These are phyloP conservation scores for Hericium coralloides DNA, from an alignment of 768 basidiomycete genomes.

Conservation along the genomic window DNA sequence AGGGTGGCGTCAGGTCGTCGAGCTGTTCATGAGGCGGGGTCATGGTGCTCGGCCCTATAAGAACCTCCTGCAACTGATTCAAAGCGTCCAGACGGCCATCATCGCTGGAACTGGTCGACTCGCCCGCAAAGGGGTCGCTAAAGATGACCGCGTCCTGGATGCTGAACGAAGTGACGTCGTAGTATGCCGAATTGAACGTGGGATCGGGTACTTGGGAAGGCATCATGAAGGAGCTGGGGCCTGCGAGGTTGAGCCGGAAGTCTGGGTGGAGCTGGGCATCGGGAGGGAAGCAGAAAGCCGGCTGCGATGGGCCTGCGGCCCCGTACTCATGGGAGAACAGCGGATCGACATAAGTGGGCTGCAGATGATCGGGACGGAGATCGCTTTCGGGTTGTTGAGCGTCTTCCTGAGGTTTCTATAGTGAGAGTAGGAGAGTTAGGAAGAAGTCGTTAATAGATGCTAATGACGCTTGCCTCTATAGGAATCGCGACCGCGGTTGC, in stretches of 20 bases:
- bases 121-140: background rate
- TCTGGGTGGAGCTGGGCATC: background rate
- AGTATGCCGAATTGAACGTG: background rate
- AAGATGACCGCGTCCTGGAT: background rate
- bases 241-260: background rate
- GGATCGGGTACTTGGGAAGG: background rate
- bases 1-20: no score
- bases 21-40: no score
- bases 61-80: background rate
- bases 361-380: background rate
- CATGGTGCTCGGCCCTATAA: no score
- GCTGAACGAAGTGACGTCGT: background rate
- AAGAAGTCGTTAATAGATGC: background rate
- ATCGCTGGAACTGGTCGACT: background rate
- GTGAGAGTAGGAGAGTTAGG: no score
- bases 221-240: background rate
- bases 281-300: background rate
- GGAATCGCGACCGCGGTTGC: background rate
- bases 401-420: background rate
- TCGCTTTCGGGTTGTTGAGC: background rate
- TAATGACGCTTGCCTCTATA: background rate
- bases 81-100: background rate
- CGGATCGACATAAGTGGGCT: background rate
- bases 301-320: background rate
- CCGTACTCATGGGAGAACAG: background rate